These are phyloP conservation scores for Narthecium ossifragum DNA, from an alignment of 106 monocot species.

Conservation along the genomic window DNA sequence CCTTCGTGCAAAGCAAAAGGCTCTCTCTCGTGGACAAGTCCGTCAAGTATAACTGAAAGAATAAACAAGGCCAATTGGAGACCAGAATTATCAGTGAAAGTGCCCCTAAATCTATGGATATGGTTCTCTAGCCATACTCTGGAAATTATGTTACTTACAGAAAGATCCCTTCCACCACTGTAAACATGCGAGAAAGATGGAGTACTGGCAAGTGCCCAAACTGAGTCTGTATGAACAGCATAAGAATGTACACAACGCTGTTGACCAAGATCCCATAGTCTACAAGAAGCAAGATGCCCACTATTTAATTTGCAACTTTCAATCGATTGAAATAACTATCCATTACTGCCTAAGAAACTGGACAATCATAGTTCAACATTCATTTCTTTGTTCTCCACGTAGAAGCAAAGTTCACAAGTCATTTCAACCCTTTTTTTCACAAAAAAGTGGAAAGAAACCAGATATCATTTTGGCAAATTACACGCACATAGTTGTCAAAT, in stretches of 20 bases:
- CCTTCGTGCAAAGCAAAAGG: conserved; percentile 76
- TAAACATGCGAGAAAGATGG: conserved; percentile 92
- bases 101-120: not conserved
- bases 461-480: no score
- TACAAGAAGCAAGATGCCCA: conserved; percentile 19
- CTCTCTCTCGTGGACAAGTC: conserved; percentile 89
- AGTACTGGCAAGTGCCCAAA: conserved; percentile 96
- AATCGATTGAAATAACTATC: no score
- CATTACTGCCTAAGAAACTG: no score
- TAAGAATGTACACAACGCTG: conserved; percentile 97
- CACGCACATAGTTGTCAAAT: no score
- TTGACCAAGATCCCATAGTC: conserved; percentile 99
- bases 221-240: conserved; percentile 98
- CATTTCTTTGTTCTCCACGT: no score
- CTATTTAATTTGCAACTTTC: no score
- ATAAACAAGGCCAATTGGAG: conserved; percentile 17
- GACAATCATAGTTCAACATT: no score
- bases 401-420: no score
- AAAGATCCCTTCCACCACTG: conserved; percentile 93
- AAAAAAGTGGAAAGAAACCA: no score
- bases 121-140: not conserved
- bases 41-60: conserved; percentile 84
- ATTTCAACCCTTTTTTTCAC: no score
- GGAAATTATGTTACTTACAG: conserved; percentile 40
- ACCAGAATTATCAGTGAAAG: conserved; percentile 7